Evolutionary conservation across 129 eudicot genomes (phyloP).

Genomic region (Flaveria ramosissima): DNA sequence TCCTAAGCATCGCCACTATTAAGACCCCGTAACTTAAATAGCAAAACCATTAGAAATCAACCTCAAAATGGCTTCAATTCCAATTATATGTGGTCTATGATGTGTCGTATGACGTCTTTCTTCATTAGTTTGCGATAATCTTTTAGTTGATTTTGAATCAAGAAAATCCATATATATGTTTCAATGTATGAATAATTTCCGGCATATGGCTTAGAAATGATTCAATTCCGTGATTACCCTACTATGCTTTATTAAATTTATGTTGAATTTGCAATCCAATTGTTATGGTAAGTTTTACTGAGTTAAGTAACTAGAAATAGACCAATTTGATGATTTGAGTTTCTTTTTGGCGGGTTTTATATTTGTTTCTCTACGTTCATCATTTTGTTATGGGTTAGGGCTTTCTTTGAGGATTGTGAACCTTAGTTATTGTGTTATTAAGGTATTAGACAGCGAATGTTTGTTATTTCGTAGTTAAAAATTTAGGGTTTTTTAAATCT

Average conservation of each 20-base stretch:
- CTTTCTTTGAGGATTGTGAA: slow-evolving; percentile 10
- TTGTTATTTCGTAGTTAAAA: slow-evolving; percentile 8
- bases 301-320: slow-evolving; percentile 14
- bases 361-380: not conserved
- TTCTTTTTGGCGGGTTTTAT: not conserved
- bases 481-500: slow-evolving; percentile 30
- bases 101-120: slow-evolving; percentile 33
- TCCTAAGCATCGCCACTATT: not conserved
- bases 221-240: slow-evolving; percentile 15
- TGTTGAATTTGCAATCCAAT: slow-evolving; percentile 6
- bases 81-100: slow-evolving; percentile 21
- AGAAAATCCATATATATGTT: not conserved
- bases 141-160: not conserved
- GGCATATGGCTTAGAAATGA: slow-evolving; percentile 8
- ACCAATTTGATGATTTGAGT: slow-evolving; percentile 19
- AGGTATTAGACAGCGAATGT: slow-evolving; percentile 7
- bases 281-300: slow-evolving; percentile 17
- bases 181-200: not conserved
- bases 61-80: slow-evolving; percentile 24
- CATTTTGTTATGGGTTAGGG: slow-evolving; percentile 9
- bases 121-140: slow-evolving; percentile 22
- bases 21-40: slow-evolving; percentile 29
- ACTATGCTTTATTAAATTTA: not conserved
- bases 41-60: slow-evolving; percentile 29
- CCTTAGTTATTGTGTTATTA: slow-evolving; percentile 9